Evolutionary conservation across 1,284 basidiomycete genomes (phyloP).

Genomic region (Irpex sp.): DNA sequence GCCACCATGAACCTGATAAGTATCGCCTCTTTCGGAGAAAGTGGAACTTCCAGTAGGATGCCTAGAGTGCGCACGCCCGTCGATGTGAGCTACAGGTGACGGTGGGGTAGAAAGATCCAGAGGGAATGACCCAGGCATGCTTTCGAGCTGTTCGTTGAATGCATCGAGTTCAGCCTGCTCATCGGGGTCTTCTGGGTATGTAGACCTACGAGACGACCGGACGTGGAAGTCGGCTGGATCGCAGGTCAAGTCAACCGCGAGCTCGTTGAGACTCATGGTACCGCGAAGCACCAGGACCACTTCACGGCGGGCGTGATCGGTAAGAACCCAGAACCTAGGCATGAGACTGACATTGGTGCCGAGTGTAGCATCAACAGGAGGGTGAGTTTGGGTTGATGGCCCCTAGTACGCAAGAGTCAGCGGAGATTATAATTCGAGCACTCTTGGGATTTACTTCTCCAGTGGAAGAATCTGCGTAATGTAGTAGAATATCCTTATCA

Average conservation of each 20-base stretch:
- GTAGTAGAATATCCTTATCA: constrained; percentile 75
- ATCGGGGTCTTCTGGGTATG: constrained; percentile 14
- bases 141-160: constrained; percentile 24
- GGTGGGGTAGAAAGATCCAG: constrained; percentile 26
- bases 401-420: not conserved
- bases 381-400: not conserved
- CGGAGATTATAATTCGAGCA: not conserved
- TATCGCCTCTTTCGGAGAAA: constrained; percentile 20
- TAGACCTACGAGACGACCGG: constrained; percentile 14
- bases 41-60: constrained; percentile 1
- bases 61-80: constrained; percentile 1
- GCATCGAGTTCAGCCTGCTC: constrained; percentile 14
- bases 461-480: constrained; percentile 29
- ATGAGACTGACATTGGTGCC: constrained; percentile 68
- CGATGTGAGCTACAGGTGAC: constrained; percentile 9
- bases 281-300: constrained; percentile 75
- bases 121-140: constrained; percentile 28
- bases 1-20: constrained; percentile 70
- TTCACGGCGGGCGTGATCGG: constrained; percentile 67
- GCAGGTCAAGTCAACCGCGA: constrained; percentile 80
- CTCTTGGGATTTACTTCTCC: not conserved
- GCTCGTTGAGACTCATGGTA: constrained; percentile 81
- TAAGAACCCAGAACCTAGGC: constrained; percentile 80
- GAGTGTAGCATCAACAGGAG: constrained; percentile 30
- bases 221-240: constrained; percentile 62